Evolutionary conservation across 495 filamentous ascomycete genomes (phyloP).

Genomic region (Penicillium bovifimosum): DNA sequence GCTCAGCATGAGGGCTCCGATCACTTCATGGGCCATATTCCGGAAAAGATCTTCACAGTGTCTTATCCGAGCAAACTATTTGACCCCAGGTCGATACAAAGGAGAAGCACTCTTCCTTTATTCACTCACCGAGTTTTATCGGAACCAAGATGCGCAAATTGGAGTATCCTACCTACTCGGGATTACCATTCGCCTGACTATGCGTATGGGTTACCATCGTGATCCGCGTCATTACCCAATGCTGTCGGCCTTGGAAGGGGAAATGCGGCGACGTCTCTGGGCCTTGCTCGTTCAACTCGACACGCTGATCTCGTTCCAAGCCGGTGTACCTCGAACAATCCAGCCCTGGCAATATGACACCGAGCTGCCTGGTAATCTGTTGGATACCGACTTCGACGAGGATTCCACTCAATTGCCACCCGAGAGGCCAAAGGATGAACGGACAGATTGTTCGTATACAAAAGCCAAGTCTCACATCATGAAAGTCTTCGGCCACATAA

Average conservation of each 20-base stretch:
- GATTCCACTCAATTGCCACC: constrained; percentile 31
- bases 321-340: constrained; percentile 41
- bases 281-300: constrained; percentile 36
- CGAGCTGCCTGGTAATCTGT: constrained; percentile 36
- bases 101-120: constrained; percentile 38
- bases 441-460: constrained; percentile 33
- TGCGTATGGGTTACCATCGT: constrained; percentile 45
- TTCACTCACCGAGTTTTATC: constrained; percentile 33
- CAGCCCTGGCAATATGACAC: constrained; percentile 42
- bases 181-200: constrained; percentile 35
- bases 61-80: constrained; percentile 32
- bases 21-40: constrained; percentile 20
- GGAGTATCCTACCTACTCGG: constrained; percentile 35
- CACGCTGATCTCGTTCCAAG: constrained; percentile 39
- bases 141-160: constrained; percentile 31
- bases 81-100: constrained; percentile 28
- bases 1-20: constrained; percentile 9
- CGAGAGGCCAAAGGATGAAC: constrained; percentile 30
- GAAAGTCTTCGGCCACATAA: constrained; percentile 38
- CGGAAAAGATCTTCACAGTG: constrained; percentile 28
- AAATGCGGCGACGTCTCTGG: constrained; percentile 45
- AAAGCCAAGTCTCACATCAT: constrained; percentile 40
- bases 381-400: constrained; percentile 41
- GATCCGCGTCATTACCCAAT: constrained; percentile 35
- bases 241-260: constrained; percentile 36